Evolutionary conservation across 139 green algal species (phyloP).

Genomic region (Chlorella sp.): DNA sequence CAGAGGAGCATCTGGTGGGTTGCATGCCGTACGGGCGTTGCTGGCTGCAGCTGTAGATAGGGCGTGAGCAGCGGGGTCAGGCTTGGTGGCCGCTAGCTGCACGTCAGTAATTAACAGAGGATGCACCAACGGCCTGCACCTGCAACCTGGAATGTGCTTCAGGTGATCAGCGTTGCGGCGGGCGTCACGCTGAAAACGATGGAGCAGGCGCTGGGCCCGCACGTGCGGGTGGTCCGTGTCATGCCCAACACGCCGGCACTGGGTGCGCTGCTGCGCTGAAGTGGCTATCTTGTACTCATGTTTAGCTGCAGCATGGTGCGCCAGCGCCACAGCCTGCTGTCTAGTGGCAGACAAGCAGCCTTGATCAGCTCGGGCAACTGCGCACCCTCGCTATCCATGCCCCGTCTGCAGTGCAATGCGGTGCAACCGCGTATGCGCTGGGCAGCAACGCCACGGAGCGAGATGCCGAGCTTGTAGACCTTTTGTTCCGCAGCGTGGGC

Average conservation of each 20-base stretch:
- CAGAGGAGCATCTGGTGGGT: slow-evolving; percentile 66
- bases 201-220: slow-evolving; percentile 45
- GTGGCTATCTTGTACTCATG: too few relatives aligned
- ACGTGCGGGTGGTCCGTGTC: slow-evolving; percentile 81
- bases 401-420: slow-evolving; percentile 1
- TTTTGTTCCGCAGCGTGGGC: slow-evolving; percentile 65
- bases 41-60: too few relatives aligned
- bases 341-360: too few relatives aligned
- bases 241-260: slow-evolving; percentile 99
- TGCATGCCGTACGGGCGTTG: slow-evolving; percentile 41
- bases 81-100: too few relatives aligned
- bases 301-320: too few relatives aligned
- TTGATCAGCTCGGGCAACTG: too few relatives aligned
- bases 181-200: slow-evolving; percentile 78
- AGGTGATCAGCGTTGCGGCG: slow-evolving; percentile 75
- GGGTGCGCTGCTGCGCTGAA: slow-evolving; percentile 81
- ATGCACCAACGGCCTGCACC: too few relatives aligned
- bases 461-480: slow-evolving; percentile 73
- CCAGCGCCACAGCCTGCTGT: too few relatives aligned
- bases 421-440: slow-evolving; percentile 46
- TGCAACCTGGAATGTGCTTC: not conserved
- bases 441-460: slow-evolving; percentile 51
- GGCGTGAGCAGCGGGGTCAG: too few relatives aligned
- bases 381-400: too few relatives aligned
- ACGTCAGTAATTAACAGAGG: too few relatives aligned